Evolutionary conservation across 2,329 filamentous ascomycete genomes (phyloP).

Genomic region (Myrmaecium sp.): DNA sequence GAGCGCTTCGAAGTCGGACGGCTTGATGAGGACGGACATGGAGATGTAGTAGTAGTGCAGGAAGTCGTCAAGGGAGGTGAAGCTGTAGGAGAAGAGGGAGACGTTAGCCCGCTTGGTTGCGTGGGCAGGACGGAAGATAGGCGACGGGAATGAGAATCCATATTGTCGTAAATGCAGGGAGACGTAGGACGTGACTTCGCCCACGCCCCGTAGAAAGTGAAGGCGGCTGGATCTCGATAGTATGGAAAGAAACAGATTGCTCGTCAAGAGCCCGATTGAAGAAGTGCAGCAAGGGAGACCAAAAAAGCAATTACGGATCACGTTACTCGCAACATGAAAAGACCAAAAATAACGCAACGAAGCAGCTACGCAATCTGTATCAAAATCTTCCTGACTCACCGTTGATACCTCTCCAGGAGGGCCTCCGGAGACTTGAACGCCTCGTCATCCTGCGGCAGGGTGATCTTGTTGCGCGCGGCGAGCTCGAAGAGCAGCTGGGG

Average conservation of each 20-base stretch:
- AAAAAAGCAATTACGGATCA: too few relatives aligned
- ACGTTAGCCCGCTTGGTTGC: neutral
- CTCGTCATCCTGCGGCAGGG: constrained; percentile 38
- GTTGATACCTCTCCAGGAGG: constrained; percentile 45
- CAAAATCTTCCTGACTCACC: constrained; percentile 7
- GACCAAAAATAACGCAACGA: constrained; percentile 1
- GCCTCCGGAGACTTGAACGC: constrained; percentile 44
- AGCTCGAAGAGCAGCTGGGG: constrained; percentile 54
- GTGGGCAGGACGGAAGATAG: neutral
- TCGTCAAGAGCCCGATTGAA: too few relatives aligned
- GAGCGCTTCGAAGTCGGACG: constrained; percentile 54
- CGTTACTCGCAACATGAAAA: constrained; percentile 2
- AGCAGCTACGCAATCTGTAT: neutral
- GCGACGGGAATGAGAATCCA: neutral
- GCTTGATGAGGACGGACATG: constrained; percentile 49
- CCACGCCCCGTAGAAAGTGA: too few relatives aligned
- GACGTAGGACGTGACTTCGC: too few relatives aligned
- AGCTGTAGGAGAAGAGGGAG: constrained; percentile 20
- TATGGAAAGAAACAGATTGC: too few relatives aligned
- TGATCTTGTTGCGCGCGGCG: constrained; percentile 47
- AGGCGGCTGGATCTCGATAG: too few relatives aligned
- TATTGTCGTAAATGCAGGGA: neutral
- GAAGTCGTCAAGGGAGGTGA: constrained; percentile 60
- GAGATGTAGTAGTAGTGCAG: constrained; percentile 64
- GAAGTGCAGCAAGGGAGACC: too few relatives aligned